Base-by-base conservation (phyloP, 352 stramenopile genomes). In the Globisporangium nunn region DNA sequence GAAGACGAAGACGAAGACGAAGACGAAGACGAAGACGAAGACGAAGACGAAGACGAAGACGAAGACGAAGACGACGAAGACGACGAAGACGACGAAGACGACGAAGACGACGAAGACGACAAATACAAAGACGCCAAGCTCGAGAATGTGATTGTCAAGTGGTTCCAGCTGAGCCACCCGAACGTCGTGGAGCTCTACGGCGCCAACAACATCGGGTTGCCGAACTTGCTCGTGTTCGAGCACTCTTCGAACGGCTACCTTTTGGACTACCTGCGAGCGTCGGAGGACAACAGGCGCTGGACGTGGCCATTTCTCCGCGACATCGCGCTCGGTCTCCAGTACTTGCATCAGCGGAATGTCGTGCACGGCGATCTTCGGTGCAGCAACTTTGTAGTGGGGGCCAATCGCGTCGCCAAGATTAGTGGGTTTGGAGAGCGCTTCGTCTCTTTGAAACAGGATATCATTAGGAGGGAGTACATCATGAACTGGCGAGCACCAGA, bases 301-400 rank as follows among this genome's bases (percentile, higher is more conserved):
- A 8, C 54, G 2, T 72, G 64, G 68, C 23, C 48, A 5, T 52
- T 49, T 1, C 14, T 76, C 23, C 66, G 64, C 18, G 43, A 74
- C 50, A 61, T 44, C 28, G 63, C 66, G n/a, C 48, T 76, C n/a
- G 66, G 66, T 5, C 46, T 74, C 11, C 53, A 67, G 10, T 71
- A 76, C 40, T 41, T 76, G 6, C 68, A 74, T 33, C 48, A 69
- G 6, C 54, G 58, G 0, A 53, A 58, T 14, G 52, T 70, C 2
- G 29, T 72, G 3, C 57, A 76, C 18, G 59, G 63, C 5, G 39
- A 29, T 41, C 45, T 67, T 4, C 31, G 18, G 0, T 33, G 14
- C 31, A 11, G 50, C 3, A 70, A 35, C 8, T 58, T 71, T 6
- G 23, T 49, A 0, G 17, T 70, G 23, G 49, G 37, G 4, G n/a